A percentile compares a stretch with the other conserved stretches of the same genome.
Evolutionary conservation across 1,284 basidiomycete genomes (phyloP).

Genomic region (Volvariella surrecta): DNA sequence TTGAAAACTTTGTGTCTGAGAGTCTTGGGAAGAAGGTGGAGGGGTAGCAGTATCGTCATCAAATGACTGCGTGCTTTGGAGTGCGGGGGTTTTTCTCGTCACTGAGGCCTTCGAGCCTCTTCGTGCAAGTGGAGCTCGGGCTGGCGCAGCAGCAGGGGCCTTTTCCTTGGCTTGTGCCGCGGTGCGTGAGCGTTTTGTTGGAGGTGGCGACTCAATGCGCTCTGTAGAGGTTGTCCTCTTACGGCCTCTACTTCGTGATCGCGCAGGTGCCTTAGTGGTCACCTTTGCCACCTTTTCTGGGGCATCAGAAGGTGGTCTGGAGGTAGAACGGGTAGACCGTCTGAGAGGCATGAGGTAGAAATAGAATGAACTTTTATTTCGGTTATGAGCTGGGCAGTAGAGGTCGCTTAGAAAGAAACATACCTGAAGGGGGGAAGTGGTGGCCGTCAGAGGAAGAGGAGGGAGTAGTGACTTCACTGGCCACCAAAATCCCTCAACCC

Average conservation of each 20-base stretch:
- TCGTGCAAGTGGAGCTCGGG: constrained; percentile 17
- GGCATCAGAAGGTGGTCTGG: constrained; percentile 14
- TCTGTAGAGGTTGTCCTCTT: constrained; percentile 39
- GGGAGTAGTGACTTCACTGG: not conserved
- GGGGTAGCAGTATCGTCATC: constrained; percentile 11
- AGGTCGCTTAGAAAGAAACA: not conserved
- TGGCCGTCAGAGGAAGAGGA: not conserved
- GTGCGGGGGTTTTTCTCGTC: constrained; percentile 1
- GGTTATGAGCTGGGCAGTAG: not conserved
- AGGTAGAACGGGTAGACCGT: constrained; percentile 42
- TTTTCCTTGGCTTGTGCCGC: constrained; percentile 13
- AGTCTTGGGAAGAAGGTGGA: constrained; percentile 11
- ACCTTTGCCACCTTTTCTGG: constrained; percentile 7
- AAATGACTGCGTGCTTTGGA: constrained; percentile 7
- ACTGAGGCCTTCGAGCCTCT: constrained; percentile 22
- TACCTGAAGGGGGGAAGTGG: not conserved
- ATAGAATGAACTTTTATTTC: constrained; percentile 3
- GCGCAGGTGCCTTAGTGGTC: constrained; percentile 22
- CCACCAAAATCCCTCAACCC: not conserved
- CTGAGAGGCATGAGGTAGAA: constrained; percentile 31
- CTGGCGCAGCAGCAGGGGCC: constrained; percentile 18
- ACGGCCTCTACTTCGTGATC: constrained; percentile 23
- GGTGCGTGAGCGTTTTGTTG: constrained; percentile 33
- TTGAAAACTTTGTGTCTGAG: too few species aligned
- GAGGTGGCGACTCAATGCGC: constrained; percentile 30